Evolutionary conservation across 306 rosid genomes (phyloP).

Genomic region (Canavalia ensiformis): DNA sequence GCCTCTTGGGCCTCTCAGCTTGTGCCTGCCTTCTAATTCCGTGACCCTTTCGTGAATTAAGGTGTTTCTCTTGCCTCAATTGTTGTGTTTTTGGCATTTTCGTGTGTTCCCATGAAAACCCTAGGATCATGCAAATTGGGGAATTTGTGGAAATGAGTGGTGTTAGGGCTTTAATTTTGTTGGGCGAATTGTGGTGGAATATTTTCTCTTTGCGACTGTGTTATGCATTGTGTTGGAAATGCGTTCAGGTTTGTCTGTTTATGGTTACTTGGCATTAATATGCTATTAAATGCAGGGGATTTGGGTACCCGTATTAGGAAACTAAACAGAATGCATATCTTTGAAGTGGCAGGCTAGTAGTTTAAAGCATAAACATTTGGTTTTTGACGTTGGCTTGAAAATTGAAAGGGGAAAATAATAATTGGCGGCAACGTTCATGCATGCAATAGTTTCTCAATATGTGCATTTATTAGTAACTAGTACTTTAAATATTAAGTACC

Average conservation of each 20-base stretch:
- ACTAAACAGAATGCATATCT: conserved; percentile 34
- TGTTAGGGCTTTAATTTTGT: conserved; percentile 54
- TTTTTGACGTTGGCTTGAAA: conserved; percentile 25
- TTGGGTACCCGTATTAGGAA: conserved; percentile 36
- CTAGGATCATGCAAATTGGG: conserved; percentile 63
- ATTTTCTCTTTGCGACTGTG: conserved; percentile 39
- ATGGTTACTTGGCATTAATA: conserved; percentile 42
- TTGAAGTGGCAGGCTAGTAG: conserved; percentile 38
- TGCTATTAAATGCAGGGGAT: conserved; percentile 47
- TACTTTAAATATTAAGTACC: conserved; percentile 9
- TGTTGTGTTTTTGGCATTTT: conserved; percentile 49
- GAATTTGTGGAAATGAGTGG: conserved; percentile 45
- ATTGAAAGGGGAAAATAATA: conserved; percentile 36
- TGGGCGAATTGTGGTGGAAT: conserved; percentile 46
- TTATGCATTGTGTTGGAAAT: conserved; percentile 64
- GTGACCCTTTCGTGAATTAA: conserved; percentile 49
- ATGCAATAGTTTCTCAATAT: conserved; percentile 45
- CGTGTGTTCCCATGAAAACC: conserved; percentile 58
- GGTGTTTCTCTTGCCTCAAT: conserved; percentile 58
- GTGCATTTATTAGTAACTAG: conserved; percentile 10
- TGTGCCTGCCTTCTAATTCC: conserved; percentile 59
- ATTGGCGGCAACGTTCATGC: conserved; percentile 53
- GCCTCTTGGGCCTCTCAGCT: conserved; percentile 35
- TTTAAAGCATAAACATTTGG: conserved; percentile 28
- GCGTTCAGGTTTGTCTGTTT: conserved; percentile 47